Conservation (phyloP, 805 yeast species). For the Hanseniaspora clermontiae region DNA sequence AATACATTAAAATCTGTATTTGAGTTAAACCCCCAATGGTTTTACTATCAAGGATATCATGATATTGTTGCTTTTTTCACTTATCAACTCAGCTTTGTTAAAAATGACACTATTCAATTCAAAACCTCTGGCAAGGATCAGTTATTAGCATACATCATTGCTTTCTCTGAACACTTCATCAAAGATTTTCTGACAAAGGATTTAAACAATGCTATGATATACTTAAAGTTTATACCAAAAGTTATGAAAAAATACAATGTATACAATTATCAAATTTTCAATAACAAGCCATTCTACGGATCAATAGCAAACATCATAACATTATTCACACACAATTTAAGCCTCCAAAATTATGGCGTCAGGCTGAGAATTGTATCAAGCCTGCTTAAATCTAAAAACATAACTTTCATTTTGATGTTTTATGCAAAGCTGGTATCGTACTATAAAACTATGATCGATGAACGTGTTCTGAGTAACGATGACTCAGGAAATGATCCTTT, state of each 20-base stretch:
- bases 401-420: constrained; percentile 40
- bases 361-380: background rate
- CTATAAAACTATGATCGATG: constrained; percentile 35
- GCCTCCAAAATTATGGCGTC: background rate
- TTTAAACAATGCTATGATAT: constrained; percentile 52
- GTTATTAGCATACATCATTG: constrained; percentile 27
- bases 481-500: constrained; percentile 25
- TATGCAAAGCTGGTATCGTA: constrained; percentile 44
- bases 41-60: constrained; percentile 88
- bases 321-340: constrained; percentile 58
- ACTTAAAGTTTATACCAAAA: constrained; percentile 53
- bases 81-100: constrained; percentile 32
- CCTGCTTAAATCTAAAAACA: background rate
- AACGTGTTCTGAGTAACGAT: constrained; percentile 19
- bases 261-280: constrained; percentile 17
- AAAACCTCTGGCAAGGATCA: background rate
- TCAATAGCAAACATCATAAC: constrained; percentile 72
- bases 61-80: constrained; percentile 65
- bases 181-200: constrained; percentile 78
- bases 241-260: constrained; percentile 42
- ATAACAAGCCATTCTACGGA: constrained; percentile 40
- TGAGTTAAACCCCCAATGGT: constrained; percentile 45
- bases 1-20: constrained; percentile 42
- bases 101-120: background rate
- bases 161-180: constrained; percentile 45